A percentile compares a stretch with the other conserved stretches of the same genome.
Conservation (phyloP, 306 rosid genomes). For the Cucumis hystrix region DNA sequence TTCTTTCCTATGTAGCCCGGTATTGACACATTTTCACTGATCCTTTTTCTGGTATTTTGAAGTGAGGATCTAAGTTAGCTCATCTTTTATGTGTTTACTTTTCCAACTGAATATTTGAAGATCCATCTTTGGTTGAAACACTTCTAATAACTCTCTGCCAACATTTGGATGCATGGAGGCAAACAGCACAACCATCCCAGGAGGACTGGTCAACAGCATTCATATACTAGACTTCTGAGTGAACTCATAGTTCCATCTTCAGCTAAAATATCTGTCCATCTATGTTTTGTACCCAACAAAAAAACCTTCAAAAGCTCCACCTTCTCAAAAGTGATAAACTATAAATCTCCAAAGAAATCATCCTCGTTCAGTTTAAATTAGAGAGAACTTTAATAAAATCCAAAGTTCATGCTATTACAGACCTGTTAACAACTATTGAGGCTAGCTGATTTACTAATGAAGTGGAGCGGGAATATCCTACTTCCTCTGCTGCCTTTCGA, state of each 20-base stretch:
- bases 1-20: neutral
- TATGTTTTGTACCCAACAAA: neutral
- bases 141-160: neutral
- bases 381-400: neutral
- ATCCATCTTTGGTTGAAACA: neutral
- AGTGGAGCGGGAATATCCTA: neutral
- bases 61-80: neutral
- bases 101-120: neutral
- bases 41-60: neutral
- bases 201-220: neutral
- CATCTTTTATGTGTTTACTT: neutral
- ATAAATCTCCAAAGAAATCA: neutral
- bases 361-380: neutral
- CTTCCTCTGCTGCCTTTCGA: neutral
- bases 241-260: neutral
- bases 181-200: neutral
- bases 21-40: neutral
- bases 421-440: neutral
- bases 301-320: neutral
- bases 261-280: neutral
- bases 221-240: neutral
- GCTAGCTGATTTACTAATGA: neutral
- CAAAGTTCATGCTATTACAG: neutral
- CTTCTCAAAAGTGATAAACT: neutral
- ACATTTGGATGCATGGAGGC: neutral